Percentiles rank a stretch among this genome's conserved stretches.
Conservation (phyloP, 164 flowering plant species). For the Liriodendron chinense region DNA sequence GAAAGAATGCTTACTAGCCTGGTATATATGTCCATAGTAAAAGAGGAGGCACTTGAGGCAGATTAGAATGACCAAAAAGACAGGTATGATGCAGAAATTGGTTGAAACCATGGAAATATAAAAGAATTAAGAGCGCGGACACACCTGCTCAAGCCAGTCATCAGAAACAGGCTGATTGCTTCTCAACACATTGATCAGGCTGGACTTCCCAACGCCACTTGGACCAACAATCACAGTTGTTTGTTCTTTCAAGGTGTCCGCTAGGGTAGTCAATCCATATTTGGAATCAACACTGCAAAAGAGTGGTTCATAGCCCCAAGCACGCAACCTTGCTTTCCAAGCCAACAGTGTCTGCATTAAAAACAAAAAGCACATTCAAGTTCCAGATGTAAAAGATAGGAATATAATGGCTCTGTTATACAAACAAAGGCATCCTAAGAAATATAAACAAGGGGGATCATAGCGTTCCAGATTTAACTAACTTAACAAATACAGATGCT, state of each 20-base stretch:
- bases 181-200: conserved; percentile 90
- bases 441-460: no score
- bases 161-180: conserved; percentile 28
- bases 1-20: no score
- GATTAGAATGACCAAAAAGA: no score
- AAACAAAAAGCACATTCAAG: not conserved
- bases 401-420: no score
- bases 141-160: conserved; percentile 6
- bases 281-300: conserved; percentile 84
- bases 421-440: no score
- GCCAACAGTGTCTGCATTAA: conserved; percentile 42
- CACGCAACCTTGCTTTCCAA: conserved; percentile 70
- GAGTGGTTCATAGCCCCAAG: conserved; percentile 86
- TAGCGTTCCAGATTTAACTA: no score
- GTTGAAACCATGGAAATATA: no score
- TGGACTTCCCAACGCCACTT: conserved; percentile 99
- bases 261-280: conserved; percentile 59
- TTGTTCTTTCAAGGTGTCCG: conserved; percentile 55
- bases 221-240: conserved; percentile 94
- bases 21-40: no score
- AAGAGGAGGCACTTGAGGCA: no score
- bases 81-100: no score
- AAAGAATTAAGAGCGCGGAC: not conserved
- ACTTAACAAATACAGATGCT: no score
- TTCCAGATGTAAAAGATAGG: no score